Evolutionary conservation across 2,329 filamentous ascomycete species (phyloP).

Genomic region (Apiospora saccharicola): DNA sequence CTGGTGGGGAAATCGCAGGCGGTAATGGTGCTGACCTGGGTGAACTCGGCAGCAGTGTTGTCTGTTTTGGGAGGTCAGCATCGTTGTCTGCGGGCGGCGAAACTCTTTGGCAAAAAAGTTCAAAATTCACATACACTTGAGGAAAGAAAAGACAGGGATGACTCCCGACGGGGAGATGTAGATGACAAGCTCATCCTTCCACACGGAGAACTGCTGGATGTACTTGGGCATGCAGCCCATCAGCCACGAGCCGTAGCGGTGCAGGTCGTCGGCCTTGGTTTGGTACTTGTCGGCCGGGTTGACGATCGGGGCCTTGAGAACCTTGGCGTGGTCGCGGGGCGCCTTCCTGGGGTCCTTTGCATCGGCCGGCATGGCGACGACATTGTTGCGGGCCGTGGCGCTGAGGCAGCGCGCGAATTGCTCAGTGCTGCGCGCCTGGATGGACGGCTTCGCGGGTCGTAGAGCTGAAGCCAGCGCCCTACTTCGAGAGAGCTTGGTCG

Average conservation of each 20-base stretch:
- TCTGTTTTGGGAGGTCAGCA: slow-evolving; percentile 53
- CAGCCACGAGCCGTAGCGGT: slow-evolving; percentile 95
- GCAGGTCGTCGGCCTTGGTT: slow-evolving; percentile 84
- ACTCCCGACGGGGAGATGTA: slow-evolving; percentile 90
- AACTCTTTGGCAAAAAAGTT: slow-evolving; percentile 29
- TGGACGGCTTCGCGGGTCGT: slow-evolving; percentile 57
- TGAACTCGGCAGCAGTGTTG: slow-evolving; percentile 97
- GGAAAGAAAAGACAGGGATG: slow-evolving; percentile 89
- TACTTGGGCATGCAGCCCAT: slow-evolving; percentile 98
- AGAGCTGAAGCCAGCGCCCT: slow-evolving; percentile 64
- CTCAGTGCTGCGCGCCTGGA: slow-evolving; percentile 47
- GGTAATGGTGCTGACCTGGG: slow-evolving; percentile 90
- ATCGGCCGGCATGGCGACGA: slow-evolving; percentile 64
- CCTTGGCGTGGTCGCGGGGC: slow-evolving; percentile 62
- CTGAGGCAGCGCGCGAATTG: slow-evolving; percentile 58
- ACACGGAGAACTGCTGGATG: slow-evolving; percentile 98
- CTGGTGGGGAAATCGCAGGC: slow-evolving; percentile 95
- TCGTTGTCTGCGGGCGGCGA: not conserved
- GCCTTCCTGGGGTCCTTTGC: slow-evolving; percentile 73
- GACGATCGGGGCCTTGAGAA: slow-evolving; percentile 79
- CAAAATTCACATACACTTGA: slow-evolving; percentile 69
- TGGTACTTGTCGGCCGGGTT: slow-evolving; percentile 95
- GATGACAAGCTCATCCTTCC: slow-evolving; percentile 98
- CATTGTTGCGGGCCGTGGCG: slow-evolving; percentile 55
- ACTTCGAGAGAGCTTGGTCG: slow-evolving; percentile 65